Conservation (phyloP, 352 stramenopile genomes). For the Globisporangium spinosum region DNA sequence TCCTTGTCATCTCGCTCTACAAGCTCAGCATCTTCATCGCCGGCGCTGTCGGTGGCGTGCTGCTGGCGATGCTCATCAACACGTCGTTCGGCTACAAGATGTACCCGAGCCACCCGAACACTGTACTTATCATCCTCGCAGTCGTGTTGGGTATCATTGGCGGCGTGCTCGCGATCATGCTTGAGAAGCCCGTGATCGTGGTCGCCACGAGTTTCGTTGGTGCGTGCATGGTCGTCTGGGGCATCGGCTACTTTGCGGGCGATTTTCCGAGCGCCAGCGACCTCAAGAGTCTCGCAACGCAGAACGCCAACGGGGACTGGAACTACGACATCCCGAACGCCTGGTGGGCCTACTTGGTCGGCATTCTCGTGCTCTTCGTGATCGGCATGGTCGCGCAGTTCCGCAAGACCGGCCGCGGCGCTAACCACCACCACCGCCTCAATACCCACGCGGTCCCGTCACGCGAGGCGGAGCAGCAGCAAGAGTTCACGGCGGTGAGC, state of each 20-base stretch:
- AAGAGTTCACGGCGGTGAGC: constrained; percentile 5
- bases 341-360: constrained; percentile 57
- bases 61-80: constrained; percentile 45
- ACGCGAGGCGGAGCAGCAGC: not conserved
- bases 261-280: constrained; percentile 51
- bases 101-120: constrained; percentile 44
- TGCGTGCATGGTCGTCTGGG: constrained; percentile 44
- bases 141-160: constrained; percentile 35
- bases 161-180: constrained; percentile 37
- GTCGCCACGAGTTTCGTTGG: constrained; percentile 49
- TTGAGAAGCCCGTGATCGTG: constrained; percentile 57
- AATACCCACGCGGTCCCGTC: constrained; percentile 9
- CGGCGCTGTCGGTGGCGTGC: constrained; percentile 42
- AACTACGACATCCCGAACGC: constrained; percentile 51
- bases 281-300: constrained; percentile 36
- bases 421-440: constrained; percentile 11
- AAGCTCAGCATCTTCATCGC: constrained; percentile 52
- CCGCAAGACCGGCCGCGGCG: constrained; percentile 38
- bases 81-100: constrained; percentile 57
- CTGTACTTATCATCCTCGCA: constrained; percentile 47
- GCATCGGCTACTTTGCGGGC: constrained; percentile 62
- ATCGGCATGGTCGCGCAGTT: constrained; percentile 61
- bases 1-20: constrained; percentile 46
- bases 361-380: constrained; percentile 49
- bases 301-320: constrained; percentile 37